A percentile compares a stretch with the other conserved stretches of the same genome.
phyloP scores from a whole-genome alignment of 805 yeast genomes.

The Sporopachydermia lactativora region DNA sequence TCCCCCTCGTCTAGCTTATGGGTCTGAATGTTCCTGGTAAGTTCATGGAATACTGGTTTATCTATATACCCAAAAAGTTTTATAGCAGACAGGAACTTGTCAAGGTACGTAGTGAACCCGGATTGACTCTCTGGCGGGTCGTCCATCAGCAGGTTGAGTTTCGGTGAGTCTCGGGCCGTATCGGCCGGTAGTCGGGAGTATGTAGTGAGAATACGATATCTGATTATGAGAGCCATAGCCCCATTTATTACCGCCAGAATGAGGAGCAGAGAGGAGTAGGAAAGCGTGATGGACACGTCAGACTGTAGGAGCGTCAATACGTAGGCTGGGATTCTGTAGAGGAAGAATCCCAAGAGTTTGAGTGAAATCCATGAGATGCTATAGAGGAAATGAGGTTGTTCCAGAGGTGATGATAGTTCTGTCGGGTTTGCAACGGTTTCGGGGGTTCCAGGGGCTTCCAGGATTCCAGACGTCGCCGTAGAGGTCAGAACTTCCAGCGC shows the following conservation, averaged over 20 bases:
- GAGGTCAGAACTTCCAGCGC: too few species aligned
- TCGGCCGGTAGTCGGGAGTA: conserved; percentile 44
- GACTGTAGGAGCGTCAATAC: conserved; percentile 23
- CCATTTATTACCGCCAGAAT: conserved; percentile 12
- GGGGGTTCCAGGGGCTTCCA: too few species aligned
- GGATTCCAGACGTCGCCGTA: too few species aligned
- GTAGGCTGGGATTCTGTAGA: conserved; percentile 18
- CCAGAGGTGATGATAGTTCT: too few species aligned
- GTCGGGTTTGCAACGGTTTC: too few species aligned
- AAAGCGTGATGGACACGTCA: conserved; percentile 35
- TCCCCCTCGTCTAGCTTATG: conserved; percentile 71
- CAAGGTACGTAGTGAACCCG: conserved; percentile 54
- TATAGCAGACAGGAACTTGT: conserved; percentile 81
- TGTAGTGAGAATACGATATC: conserved; percentile 27
- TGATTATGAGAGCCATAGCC: conserved; percentile 9
- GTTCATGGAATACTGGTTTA: conserved; percentile 78
- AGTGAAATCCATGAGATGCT: conserved; percentile 4
- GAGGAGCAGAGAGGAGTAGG: conserved; percentile 32
- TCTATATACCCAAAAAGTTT: conserved; percentile 91
- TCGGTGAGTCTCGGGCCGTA: conserved; percentile 27
- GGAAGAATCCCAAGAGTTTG: conserved; percentile 6
- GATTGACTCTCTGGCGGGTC: conserved; percentile 24
- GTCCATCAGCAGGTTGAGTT: conserved; percentile 32
- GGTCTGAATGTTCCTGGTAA: conserved; percentile 85
- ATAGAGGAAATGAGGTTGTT: not conserved